phyloP scores from a whole-genome alignment of 2,329 filamentous ascomycete species.

The Samsoniella hepiali region DNA sequence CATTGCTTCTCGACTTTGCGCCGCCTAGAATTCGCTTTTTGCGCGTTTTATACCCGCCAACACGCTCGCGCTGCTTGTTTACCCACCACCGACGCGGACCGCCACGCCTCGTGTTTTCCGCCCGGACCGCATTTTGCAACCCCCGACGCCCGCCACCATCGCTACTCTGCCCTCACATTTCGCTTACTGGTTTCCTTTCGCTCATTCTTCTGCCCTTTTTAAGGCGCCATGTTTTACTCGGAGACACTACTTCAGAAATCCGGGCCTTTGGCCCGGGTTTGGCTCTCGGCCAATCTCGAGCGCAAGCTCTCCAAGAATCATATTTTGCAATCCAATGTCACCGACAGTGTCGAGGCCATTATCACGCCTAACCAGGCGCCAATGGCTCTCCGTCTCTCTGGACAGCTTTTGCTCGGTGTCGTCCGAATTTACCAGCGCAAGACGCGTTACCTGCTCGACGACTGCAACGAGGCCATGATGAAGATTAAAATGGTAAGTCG shows the following conservation, averaged over 20 bases:
- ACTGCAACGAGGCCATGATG: slow-evolving; percentile 94
- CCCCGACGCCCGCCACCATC: neutral
- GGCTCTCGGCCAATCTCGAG: slow-evolving; percentile 96
- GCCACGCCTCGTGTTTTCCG: slow-evolving; percentile 16
- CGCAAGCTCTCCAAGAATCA: slow-evolving; percentile 97
- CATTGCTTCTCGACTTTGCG: slow-evolving; percentile 13
- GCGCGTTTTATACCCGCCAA: slow-evolving; percentile 14
- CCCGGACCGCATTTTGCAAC: slow-evolving; percentile 1
- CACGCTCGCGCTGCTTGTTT: slow-evolving; percentile 20
- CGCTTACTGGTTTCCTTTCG: slow-evolving; percentile 9
- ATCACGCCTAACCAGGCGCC: slow-evolving; percentile 90
- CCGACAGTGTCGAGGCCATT: slow-evolving; percentile 92
- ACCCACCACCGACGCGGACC: slow-evolving; percentile 19
- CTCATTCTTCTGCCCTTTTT: slow-evolving; percentile 27
- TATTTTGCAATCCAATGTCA: slow-evolving; percentile 89
- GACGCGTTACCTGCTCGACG: slow-evolving; percentile 90
- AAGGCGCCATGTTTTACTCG: slow-evolving; percentile 84
- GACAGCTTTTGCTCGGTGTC: slow-evolving; percentile 90
- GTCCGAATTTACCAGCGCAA: slow-evolving; percentile 98
- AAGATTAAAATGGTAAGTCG: slow-evolving; percentile 92
- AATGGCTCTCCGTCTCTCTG: slow-evolving; percentile 89
- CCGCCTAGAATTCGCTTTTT: slow-evolving; percentile 7
- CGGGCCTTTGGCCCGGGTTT: slow-evolving; percentile 93
- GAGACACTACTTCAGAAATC: slow-evolving; percentile 95
- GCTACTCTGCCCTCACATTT: neutral